Base-by-base conservation (phyloP, 805 yeast species). In the Debaryomyces maramus region DNA sequence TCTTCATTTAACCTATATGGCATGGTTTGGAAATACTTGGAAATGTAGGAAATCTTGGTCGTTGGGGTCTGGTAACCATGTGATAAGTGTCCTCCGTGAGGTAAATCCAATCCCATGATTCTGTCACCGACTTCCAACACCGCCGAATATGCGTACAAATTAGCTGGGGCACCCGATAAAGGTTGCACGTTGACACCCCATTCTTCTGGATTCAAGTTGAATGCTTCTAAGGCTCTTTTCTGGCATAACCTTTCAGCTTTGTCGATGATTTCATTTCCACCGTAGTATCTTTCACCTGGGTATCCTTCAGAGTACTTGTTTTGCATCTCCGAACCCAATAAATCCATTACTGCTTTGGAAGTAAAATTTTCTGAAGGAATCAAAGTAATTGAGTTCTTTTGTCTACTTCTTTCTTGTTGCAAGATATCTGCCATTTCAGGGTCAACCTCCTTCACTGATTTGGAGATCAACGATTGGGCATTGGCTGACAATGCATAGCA, bases 121-220 rank as follows among this genome's bases (percentile, higher is more conserved):
- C 99, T 85, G 57, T 91, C 99, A 61, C 89, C 96, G 45, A 93
- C 95, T 60, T 86, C 87, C 85, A 93, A 80, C 51, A 93, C 73
- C 31, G 98, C 97, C 62, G 88, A 90, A 73, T 93, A 93, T 34
- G 90, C 98, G 65, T 93, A 91, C 65, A 93, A 78, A 73, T 93
- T 93, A 42, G 99, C 99, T 50, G 98, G 98, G 16, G 99, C 89
- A 44, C 99, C 99, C 19, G 96, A 86, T 56, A 93, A 75, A 34
- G 97, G 80, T 73, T 93, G 99, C 32, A 93, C 99, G 61, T 93
- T 93, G 52, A 90, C 97, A 43, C 99, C 99, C 99, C 99, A 93
- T 63, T 81, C 73, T 53, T 80, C 88, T 34, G 90, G 73, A 58
- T 81, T 78, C 46, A 91, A 73, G 51, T 76, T 70, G 72, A 93